Conservation (phyloP, 2,329 filamentous ascomycete genomes). For the Thelonectria olida region DNA sequence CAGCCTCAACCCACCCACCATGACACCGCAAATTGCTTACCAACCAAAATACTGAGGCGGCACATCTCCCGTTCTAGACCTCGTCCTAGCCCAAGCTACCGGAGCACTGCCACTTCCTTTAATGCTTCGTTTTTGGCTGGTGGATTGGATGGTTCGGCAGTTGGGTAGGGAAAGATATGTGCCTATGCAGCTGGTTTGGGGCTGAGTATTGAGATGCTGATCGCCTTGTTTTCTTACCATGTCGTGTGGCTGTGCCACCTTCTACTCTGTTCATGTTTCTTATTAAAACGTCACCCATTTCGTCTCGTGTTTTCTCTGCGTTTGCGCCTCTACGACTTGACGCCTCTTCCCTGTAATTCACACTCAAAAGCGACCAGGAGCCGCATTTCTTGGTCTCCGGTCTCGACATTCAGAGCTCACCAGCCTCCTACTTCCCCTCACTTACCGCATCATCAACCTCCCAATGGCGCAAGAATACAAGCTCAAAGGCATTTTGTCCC, state of each 20-base stretch:
- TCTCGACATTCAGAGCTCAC: conserved; percentile 18
- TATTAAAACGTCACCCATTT: background rate
- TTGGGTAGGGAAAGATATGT: too few relatives aligned
- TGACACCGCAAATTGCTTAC: too few relatives aligned
- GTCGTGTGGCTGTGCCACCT: too few relatives aligned
- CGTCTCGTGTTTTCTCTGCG: background rate
- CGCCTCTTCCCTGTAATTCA: background rate
- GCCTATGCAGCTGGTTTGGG: too few relatives aligned
- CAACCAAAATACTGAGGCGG: too few relatives aligned
- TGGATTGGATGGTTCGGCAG: too few relatives aligned
- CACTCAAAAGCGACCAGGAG: background rate
- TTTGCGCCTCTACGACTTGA: background rate
- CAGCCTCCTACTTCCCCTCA: background rate
- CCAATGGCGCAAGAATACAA: conserved; percentile 68
- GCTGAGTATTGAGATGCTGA: too few relatives aligned
- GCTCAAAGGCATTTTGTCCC: conserved; percentile 79
- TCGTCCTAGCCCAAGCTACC: too few relatives aligned
- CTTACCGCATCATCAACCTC: conserved; percentile 36
- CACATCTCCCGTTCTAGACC: too few relatives aligned
- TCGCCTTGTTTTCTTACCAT: background rate
- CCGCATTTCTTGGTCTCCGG: conserved; percentile 1
- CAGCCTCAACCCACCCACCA: too few relatives aligned
- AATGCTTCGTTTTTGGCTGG: too few relatives aligned
- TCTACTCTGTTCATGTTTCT: background rate
- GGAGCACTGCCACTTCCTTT: too few relatives aligned